Conservation (phyloP, 306 rosid genomes). For the Quercus parvula region DNA sequence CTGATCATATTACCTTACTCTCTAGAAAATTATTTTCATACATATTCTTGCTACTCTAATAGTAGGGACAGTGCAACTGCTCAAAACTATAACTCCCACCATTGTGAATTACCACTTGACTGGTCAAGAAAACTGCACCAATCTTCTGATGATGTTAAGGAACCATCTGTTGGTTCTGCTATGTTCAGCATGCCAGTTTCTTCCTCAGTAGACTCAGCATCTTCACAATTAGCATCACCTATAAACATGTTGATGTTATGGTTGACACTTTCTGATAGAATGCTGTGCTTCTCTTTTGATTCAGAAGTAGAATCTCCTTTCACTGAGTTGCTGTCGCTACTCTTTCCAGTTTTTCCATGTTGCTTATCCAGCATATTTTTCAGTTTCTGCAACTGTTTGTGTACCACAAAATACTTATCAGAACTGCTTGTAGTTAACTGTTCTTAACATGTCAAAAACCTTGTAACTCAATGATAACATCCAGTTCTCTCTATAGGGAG, state of each 20-base stretch:
- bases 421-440: background rate
- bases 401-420: background rate
- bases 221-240: conserved; percentile 19
- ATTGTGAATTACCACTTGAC: conserved; percentile 48
- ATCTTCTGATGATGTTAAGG: conserved; percentile 64
- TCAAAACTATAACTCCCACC: conserved; percentile 80
- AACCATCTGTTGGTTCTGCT: conserved; percentile 53
- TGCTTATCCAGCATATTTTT: conserved; percentile 43
- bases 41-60: background rate
- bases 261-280: conserved; percentile 36
- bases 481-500: background rate
- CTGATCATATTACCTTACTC: background rate
- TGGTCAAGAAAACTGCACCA: conserved; percentile 58
- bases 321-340: conserved; percentile 48
- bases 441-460: background rate
- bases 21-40: background rate
- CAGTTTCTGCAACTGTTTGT: conserved; percentile 67
- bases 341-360: conserved; percentile 28
- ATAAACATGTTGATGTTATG: background rate
- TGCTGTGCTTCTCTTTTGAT: conserved; percentile 43
- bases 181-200: conserved; percentile 43
- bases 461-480: too few species aligned
- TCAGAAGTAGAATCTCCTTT: conserved; percentile 33
- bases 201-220: conserved; percentile 51
- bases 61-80: background rate